These are phyloP conservation scores for Scheffersomyces ergatensis DNA, from an alignment of 805 yeast species.

Conservation along the genomic window DNA sequence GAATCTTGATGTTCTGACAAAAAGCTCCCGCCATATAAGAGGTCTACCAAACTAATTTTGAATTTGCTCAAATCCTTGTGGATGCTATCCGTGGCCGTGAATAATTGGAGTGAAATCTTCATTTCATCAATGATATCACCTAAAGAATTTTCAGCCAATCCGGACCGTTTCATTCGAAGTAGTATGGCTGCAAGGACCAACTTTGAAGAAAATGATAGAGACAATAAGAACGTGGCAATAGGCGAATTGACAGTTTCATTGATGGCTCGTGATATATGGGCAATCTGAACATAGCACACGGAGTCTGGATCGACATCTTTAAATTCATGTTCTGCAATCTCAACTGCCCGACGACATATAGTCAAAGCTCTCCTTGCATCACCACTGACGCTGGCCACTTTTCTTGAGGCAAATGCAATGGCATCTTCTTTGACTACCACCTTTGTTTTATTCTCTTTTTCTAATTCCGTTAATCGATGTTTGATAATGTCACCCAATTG, in stretches of 20 bases:
- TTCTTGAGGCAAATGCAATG: slow-evolving; percentile 85
- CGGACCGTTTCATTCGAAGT: slow-evolving; percentile 61
- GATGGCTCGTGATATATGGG: slow-evolving; percentile 76
- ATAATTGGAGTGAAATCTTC: slow-evolving; percentile 46
- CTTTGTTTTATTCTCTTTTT: slow-evolving; percentile 33
- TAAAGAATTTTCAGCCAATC: slow-evolving; percentile 65
- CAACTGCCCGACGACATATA: slow-evolving; percentile 86
- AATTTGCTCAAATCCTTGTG: background rate
- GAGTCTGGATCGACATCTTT: slow-evolving; percentile 19
- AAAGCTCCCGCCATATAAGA: slow-evolving; percentile 24
- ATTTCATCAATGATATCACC: slow-evolving; percentile 82
- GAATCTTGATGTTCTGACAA: slow-evolving; percentile 18
- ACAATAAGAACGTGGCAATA: slow-evolving; percentile 51
- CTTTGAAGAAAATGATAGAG: slow-evolving; percentile 68
- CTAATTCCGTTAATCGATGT: slow-evolving; percentile 56
- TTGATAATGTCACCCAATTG: slow-evolving; percentile 75
- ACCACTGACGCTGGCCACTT: slow-evolving; percentile 94
- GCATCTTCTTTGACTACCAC: slow-evolving; percentile 65
- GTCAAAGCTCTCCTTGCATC: slow-evolving; percentile 93
- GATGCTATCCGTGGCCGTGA: slow-evolving; percentile 27
- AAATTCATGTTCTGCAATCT: slow-evolving; percentile 71
- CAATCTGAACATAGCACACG: slow-evolving; percentile 60
- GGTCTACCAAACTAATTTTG: slow-evolving; percentile 11
- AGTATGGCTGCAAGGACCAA: slow-evolving; percentile 69
- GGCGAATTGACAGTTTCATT: slow-evolving; percentile 79